Evolutionary conservation across 2,329 filamentous ascomycete genomes (phyloP), one percentile per base, ranked within the genome.

Genomic region (Phyllosticta citriasiana): DNA sequence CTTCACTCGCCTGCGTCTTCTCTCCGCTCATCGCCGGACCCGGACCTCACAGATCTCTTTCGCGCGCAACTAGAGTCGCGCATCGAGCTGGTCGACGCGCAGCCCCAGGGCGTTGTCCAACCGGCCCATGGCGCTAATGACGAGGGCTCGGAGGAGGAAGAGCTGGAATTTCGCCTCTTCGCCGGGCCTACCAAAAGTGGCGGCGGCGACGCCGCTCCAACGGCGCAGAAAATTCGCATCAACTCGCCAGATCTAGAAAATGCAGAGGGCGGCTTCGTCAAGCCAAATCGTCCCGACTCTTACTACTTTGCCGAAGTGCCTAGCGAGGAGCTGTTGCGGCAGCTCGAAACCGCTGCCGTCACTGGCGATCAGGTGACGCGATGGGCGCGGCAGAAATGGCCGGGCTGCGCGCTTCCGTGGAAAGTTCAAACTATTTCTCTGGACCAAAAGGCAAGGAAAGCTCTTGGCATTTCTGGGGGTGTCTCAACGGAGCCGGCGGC

Each of bases 361-460:
- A 68, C 69, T 51, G 71, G 69, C 19, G 59, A 64, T 26, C 64
- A 67, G 10, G 66, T 74, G 9, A 35, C 70, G 30, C 65, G 70
- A 56, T 64, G 72, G 64, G 66, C 71, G 40, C 62, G 60, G 55
- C 57, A 65, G 58, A 69, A 69, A 19, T 74, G 72, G 71, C 69
- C 71, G 2, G 72, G 70, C 22, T 72, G 69, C 61, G 67, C 67
- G 14, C 53, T 73, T 61, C 72, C 71, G 2, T 74, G 71, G 71
- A 73, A 72, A 61, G 70, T 73, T 55, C 66, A 30, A 30, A 69
- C 51, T 1, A 67, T 73, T 54, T 68, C 70, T 10, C 62, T 72
- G 1, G 66, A 70, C 24, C 67, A n/a, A 19, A 47, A 47, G 4
- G 14, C 40, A 5, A 47, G 2, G 7, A 16, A 47, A n/a, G 14